Conservation (phyloP, 805 yeast genomes). For the Lipomyces orientalis region DNA sequence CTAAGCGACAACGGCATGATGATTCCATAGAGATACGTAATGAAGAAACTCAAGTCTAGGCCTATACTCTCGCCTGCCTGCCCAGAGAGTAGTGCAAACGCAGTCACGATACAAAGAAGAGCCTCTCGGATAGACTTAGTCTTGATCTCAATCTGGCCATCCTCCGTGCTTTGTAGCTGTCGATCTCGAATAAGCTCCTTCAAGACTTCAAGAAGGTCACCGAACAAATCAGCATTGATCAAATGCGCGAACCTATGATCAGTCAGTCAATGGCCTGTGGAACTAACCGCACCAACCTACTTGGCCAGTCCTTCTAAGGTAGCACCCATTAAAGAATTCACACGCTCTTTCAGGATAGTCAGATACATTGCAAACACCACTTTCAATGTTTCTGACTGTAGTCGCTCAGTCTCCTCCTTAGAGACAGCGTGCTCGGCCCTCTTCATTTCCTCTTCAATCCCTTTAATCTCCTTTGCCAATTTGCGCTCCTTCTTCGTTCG, state of each 20-base stretch:
- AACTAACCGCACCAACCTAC: conserved; percentile 6
- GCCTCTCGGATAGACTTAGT: conserved; percentile 59
- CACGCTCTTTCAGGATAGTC: conserved; percentile 70
- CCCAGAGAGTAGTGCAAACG: conserved; percentile 82
- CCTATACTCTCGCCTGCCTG: conserved; percentile 74
- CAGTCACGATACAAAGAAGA: conserved; percentile 82
- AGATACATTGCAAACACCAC: conserved; percentile 73
- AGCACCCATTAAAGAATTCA: conserved; percentile 74
- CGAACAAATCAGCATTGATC: conserved; percentile 89
- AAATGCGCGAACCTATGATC: conserved; percentile 72
- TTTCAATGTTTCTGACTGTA: conserved; percentile 83
- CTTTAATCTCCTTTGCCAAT: conserved; percentile 81
- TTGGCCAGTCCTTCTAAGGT: conserved; percentile 88
- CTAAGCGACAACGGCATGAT: conserved; percentile 74
- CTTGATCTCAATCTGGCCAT: conserved; percentile 43
- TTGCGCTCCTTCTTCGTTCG: conserved; percentile 89
- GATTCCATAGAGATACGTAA: conserved; percentile 72
- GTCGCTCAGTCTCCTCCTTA: conserved; percentile 81
- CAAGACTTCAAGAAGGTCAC: conserved; percentile 88
- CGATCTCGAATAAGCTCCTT: conserved; percentile 66
- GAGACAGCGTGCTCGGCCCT: conserved; percentile 87
- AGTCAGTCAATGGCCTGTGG: background rate
- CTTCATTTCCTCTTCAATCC: conserved; percentile 86
- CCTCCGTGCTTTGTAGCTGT: conserved; percentile 40
- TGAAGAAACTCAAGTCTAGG: conserved; percentile 81